Conservation (phyloP, 352 stramenopile genomes). For the Phytophthora europaea region DNA sequence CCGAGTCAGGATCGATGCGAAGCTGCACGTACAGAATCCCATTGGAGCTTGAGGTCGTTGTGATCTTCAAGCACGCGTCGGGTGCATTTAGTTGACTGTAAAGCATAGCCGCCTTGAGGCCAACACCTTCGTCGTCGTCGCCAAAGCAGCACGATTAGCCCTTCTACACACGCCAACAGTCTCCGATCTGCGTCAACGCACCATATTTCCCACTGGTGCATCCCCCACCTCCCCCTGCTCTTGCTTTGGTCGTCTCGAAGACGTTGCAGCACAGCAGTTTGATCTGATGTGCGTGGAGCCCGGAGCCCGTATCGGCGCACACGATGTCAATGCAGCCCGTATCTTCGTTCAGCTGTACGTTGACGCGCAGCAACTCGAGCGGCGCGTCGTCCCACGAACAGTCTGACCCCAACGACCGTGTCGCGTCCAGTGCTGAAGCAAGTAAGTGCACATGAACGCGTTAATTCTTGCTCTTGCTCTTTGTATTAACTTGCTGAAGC, state of each 20-base stretch:
- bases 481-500: conserved; percentile 1
- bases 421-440: conserved; percentile 69
- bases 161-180: neutral
- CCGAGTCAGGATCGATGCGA: conserved; percentile 68
- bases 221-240: neutral
- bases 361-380: conserved; percentile 60
- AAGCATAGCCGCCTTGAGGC: conserved; percentile 78
- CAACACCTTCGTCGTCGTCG: conserved; percentile 54
- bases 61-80: conserved; percentile 62
- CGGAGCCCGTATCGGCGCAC: conserved; percentile 81
- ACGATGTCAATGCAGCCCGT: conserved; percentile 64
- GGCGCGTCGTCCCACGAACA: conserved; percentile 34
- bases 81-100: conserved; percentile 71
- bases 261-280: conserved; percentile 70
- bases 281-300: conserved; percentile 73
- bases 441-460: neutral
- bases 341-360: conserved; percentile 37
- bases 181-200: conserved; percentile 2
- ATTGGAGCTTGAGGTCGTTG: conserved; percentile 64
- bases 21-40: conserved; percentile 80
- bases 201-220: conserved; percentile 76
- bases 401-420: conserved; percentile 34
- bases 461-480: neutral
- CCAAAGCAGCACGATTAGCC: neutral
- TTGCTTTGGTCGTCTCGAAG: conserved; percentile 76